These are phyloP conservation scores for Nothopassalora personata DNA, from an alignment of 2,329 filamentous ascomycete species.

Conservation along the genomic window DNA sequence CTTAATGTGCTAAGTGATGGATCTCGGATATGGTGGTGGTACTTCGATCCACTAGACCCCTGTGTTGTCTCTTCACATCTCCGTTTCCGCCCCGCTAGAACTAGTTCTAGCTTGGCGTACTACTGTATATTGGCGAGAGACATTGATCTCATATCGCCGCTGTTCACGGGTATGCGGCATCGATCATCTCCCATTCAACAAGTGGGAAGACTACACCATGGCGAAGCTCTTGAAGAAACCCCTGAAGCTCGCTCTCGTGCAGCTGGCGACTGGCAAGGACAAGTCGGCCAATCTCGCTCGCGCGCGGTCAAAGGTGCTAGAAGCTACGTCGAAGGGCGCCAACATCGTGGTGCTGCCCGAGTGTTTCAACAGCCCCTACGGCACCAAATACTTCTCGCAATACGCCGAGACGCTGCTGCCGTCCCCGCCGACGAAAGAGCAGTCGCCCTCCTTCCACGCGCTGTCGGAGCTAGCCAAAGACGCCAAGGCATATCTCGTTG, in stretches of 20 bases:
- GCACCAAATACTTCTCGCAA: constrained; percentile 79
- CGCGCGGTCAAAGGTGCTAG: constrained; percentile 75
- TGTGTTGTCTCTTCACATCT: not conserved
- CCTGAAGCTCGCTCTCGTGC: constrained; percentile 74
- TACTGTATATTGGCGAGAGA: not conserved
- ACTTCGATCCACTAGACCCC: not conserved
- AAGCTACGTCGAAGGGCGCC: constrained; percentile 70
- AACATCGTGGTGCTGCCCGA: constrained; percentile 78
- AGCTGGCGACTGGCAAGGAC: constrained; percentile 69
- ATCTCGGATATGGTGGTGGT: no score
- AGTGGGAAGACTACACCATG: constrained; percentile 35
- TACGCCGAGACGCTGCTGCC: constrained; percentile 88
- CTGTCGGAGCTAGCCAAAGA: constrained; percentile 74
- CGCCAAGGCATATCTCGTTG: constrained; percentile 74
- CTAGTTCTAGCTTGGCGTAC: not conserved
- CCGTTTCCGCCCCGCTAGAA: not conserved
- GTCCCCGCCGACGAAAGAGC: constrained; percentile 62
- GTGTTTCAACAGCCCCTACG: constrained; percentile 96
- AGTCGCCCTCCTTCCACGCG: constrained; percentile 80
- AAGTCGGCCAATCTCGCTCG: constrained; percentile 78
- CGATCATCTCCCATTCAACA: not conserved
- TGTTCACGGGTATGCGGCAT: not conserved
- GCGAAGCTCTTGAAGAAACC: constrained; percentile 63
- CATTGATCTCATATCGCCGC: not conserved
- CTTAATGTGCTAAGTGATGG: no score